Evolutionary conservation across 208 protist species (phyloP), one percentile per base, ranked within the genome.

Genomic region (Polymyxa betae): DNA sequence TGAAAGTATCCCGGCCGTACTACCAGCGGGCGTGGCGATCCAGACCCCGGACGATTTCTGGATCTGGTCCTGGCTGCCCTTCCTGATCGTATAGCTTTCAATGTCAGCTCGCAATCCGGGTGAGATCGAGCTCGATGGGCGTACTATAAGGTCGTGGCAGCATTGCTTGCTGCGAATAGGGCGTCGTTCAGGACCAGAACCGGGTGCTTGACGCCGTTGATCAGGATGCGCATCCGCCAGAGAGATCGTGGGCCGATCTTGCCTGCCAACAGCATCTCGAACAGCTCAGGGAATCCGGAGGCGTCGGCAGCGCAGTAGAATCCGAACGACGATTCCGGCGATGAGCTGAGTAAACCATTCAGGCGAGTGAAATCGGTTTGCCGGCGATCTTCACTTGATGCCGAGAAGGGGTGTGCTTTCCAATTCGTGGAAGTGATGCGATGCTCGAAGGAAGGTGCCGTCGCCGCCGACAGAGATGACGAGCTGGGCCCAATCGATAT

Each of bases 151-250:
- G 72, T 82, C 35, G 72, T 82, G 12, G 72, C 72, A 40, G 72
- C 72, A 43, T n/a, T 82, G n/a, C 35, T 16, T 5, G 72, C 72
- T 5, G 72, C 72, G 35, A 82, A 82, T 43, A 82, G n/a, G n/a
- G n/a, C 72, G 35, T 82, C 72, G 40, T 82, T 82, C 35, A 82
- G n/a, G 40, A 35, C 72, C 72, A 82, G 72, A 20, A 82, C 40
- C 16, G 72, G 72, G 16, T 82, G 72, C 40, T 82, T 82, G 16
- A 38, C 72, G 40, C 72, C 72, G n/a, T 82, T 82, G 35, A 82
- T 35, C 5, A 82, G 72, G n/a, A 82, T 82, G 5, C n/a, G 72
- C 72, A 82, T 82, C 40, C 72, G 5, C 72, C 72, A 82, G 5
- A 82, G 5, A 45, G 72, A n/a, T 35, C 72, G 5, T 5, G 72